Evolutionary conservation across 331 rosid species (phyloP).

Genomic region (Dryas integrifolia): DNA sequence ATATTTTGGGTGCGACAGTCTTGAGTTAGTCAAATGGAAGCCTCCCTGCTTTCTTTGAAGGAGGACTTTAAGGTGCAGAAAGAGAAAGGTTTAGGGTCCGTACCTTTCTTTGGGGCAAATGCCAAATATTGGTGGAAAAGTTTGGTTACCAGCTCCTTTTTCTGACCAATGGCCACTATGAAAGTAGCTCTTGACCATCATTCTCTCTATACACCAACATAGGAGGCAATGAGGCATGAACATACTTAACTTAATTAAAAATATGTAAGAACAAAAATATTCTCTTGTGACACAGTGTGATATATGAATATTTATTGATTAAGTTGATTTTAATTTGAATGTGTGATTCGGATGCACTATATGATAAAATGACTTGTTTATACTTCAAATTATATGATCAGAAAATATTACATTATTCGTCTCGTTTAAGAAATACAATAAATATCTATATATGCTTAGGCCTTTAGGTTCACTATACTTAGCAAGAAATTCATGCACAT

Average conservation of each 20-base stretch:
- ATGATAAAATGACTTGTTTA: too few relatives aligned
- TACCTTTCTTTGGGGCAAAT: constrained; percentile 40
- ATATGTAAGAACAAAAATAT: background rate
- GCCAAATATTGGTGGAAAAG: constrained; percentile 64
- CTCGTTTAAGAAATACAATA: background rate
- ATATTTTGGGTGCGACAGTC: constrained; percentile 27
- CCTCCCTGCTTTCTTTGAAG: constrained; percentile 30
- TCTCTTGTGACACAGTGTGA: too few relatives aligned
- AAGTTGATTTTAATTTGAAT: too few relatives aligned
- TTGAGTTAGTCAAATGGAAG: constrained; percentile 53
- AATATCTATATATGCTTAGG: constrained; percentile 4
- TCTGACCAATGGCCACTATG: constrained; percentile 43
- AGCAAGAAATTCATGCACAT: constrained; percentile 28
- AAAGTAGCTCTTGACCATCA: constrained; percentile 22
- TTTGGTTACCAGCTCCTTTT: constrained; percentile 81
- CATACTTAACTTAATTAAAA: background rate
- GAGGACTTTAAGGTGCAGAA: constrained; percentile 43
- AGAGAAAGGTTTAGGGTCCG: constrained; percentile 37
- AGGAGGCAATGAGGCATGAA: background rate
- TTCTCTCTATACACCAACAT: background rate
- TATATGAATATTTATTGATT: too few relatives aligned
- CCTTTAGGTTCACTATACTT: constrained; percentile 19
- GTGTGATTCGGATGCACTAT: too few relatives aligned
- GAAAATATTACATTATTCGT: too few relatives aligned
- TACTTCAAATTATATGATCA: too few relatives aligned